Evolutionary conservation across 176 grass and related monocot genomes (phyloP).

Genomic region (Musa troglodytarum): DNA sequence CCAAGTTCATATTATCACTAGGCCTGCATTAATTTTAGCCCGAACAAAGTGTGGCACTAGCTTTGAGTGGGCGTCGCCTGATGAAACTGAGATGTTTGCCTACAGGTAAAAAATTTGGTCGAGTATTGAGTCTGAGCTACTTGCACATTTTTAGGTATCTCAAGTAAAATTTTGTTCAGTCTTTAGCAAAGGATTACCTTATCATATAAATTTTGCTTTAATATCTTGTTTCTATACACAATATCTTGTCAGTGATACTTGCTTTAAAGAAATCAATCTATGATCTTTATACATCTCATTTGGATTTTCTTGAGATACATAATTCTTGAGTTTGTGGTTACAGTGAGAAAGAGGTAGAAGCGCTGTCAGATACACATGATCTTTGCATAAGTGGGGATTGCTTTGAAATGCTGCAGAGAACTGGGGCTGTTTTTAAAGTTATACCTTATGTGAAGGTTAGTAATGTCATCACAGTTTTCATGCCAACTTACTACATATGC

Average conservation of each 20-base stretch:
- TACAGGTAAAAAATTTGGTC: conserved; percentile 50
- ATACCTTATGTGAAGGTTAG: conserved; percentile 88
- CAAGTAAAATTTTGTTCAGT: no score
- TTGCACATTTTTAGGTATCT: not conserved
- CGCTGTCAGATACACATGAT: conserved; percentile 68
- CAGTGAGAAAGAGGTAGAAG: conserved; percentile 61
- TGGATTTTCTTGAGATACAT: not conserved
- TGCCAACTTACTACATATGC: not conserved
- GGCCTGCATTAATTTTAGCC: conserved; percentile 72
- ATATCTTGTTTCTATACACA: conserved; percentile 16
- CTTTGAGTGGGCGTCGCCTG: conserved; percentile 88
- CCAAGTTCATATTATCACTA: conserved; percentile 88
- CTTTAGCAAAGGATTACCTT: not conserved
- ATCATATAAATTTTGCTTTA: not conserved
- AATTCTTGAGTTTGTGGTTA: conserved; percentile 9
- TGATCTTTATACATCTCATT: not conserved
- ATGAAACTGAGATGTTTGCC: conserved; percentile 73
- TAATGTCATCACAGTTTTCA: not conserved
- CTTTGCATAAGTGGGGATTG: conserved; percentile 96
- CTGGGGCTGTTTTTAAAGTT: conserved; percentile 71
- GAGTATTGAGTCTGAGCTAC: not conserved
- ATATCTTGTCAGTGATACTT: not conserved
- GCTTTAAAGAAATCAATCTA: not conserved
- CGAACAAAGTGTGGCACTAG: conserved; percentile 29
- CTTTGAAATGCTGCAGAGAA: conserved; percentile 91